Conservation (phyloP, 2,329 filamentous ascomycete genomes). For the Coniochaeta sp. region DNA sequence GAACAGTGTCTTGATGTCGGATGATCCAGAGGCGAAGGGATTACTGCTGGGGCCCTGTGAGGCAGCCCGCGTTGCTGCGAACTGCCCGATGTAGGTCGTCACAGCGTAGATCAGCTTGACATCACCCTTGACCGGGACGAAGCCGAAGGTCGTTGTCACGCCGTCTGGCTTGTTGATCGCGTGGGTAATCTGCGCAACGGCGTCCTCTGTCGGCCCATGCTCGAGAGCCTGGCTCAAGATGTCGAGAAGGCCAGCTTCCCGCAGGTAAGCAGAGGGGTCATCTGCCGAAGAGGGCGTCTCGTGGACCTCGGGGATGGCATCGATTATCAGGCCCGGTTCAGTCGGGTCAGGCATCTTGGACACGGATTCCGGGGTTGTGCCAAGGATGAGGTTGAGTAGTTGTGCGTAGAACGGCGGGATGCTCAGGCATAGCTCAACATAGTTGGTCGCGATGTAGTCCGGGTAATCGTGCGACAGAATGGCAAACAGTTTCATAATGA, state of each 20-base stretch:
- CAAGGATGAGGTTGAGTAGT: slow-evolving; percentile 80
- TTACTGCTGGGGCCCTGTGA: slow-evolving; percentile 47
- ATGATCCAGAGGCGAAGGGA: slow-evolving; percentile 56
- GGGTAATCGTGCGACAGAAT: slow-evolving; percentile 91
- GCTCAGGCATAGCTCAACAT: slow-evolving; percentile 71
- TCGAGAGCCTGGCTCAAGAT: slow-evolving; percentile 54
- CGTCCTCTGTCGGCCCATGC: slow-evolving; percentile 60
- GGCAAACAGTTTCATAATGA: slow-evolving; percentile 72
- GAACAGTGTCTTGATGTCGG: slow-evolving; percentile 67
- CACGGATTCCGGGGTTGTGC: slow-evolving; percentile 63
- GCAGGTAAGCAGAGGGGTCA: slow-evolving; percentile 52
- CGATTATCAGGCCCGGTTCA: slow-evolving; percentile 66
- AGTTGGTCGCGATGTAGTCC: slow-evolving; percentile 84
- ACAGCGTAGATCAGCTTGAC: slow-evolving; percentile 69
- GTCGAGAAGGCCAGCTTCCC: slow-evolving; percentile 47
- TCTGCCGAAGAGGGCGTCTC: slow-evolving; percentile 59
- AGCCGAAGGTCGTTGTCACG: slow-evolving; percentile 58
- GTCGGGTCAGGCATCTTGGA: slow-evolving; percentile 69
- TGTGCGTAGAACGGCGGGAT: slow-evolving; percentile 82
- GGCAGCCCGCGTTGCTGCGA: slow-evolving; percentile 55
- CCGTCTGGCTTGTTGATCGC: slow-evolving; percentile 56
- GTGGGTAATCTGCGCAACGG: slow-evolving; percentile 69
- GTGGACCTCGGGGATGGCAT: slow-evolving; percentile 67
- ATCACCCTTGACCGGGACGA: slow-evolving; percentile 62
- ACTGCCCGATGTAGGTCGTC: slow-evolving; percentile 73